A percentile compares a stretch with the other conserved stretches of the same genome.
phyloP scores from a whole-genome alignment of 2,329 filamentous ascomycete species.

The Cryphonectria japonica region DNA sequence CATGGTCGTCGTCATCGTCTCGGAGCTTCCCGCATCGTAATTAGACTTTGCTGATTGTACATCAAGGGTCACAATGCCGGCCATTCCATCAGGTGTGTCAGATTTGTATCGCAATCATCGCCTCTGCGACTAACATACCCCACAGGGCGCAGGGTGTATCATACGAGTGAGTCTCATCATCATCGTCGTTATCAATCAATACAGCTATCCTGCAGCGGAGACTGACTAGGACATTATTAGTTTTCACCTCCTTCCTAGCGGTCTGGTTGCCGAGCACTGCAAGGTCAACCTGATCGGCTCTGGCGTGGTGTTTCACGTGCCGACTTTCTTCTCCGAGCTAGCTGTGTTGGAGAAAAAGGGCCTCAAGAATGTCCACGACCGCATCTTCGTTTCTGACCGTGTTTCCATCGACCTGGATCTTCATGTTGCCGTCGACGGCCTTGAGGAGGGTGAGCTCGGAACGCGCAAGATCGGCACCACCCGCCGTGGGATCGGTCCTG shows the following conservation, averaged over 20 bases:
- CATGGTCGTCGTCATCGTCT: not conserved
- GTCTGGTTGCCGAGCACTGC: slow-evolving; percentile 71
- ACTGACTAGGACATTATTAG: slow-evolving; percentile 30
- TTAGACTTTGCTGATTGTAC: not conserved
- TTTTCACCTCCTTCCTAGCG: slow-evolving; percentile 68
- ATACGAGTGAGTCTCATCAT: slow-evolving; percentile 8
- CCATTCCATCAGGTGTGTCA: slow-evolving; percentile 45
- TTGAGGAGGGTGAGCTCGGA: slow-evolving; percentile 61
- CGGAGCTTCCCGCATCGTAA: not conserved
- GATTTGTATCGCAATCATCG: no score
- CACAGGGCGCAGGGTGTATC: slow-evolving; percentile 15
- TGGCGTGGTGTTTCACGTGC: slow-evolving; percentile 39
- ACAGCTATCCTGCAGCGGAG: not conserved
- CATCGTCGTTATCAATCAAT: not conserved
- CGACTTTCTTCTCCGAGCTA: slow-evolving; percentile 69
- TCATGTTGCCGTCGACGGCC: slow-evolving; percentile 67
- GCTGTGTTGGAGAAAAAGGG: slow-evolving; percentile 63
- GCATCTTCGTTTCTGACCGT: slow-evolving; percentile 65
- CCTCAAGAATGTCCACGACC: slow-evolving; percentile 55
- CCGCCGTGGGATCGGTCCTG: slow-evolving; percentile 38
- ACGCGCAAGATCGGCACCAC: slow-evolving; percentile 49
- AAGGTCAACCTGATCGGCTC: slow-evolving; percentile 64
- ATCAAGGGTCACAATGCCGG: slow-evolving; percentile 62
- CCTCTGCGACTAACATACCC: slow-evolving; percentile 26
- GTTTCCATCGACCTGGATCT: slow-evolving; percentile 67